Base-by-base conservation (phyloP, 139 green algal genomes). In the Coelastrella sp. region DNA sequence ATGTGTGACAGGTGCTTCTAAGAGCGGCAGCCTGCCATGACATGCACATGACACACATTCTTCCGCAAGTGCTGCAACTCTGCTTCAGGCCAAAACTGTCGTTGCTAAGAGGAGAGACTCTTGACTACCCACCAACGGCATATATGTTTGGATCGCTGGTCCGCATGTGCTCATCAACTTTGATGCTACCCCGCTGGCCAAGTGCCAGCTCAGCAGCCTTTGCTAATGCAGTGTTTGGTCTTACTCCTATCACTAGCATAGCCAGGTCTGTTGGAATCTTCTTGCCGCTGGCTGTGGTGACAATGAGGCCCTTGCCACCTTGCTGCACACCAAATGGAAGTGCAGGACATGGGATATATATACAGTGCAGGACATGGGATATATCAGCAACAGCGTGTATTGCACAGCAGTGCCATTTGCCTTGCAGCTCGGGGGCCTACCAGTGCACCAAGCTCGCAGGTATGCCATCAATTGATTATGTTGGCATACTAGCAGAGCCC, bases 91-190 rank as follows among this genome's bases (percentile, higher is more conserved):
- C 35, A 49, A 76, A 6, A 49, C 17, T 11, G 19, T 25, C 35
- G 68, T 76, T 70, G 14, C 11, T 15, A 12, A 20, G 7, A 19
- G 3, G 8, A 24, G 10, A 24, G 15, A 76, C 17, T 10, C 68
- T n/a, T 15, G 10, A 19, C 17, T 10, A 89, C 89, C 61, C 59
- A 91, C 81, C 81, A 0, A 85, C 82, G 72, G 87, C 87, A 11
- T 81, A 91, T 19, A 91, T 91, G 63, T 10, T 66, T 22, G 87
- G 87, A 65, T 91, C 87, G 17, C 68, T 87, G 9, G 93, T 95
- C 12, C 88, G 85, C 93, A 95, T 95, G 59, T 92, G 78, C 15
- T 93, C 91, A 58, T 95, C 91, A 87, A 95, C 93, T 72, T 73
- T 74, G 81, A 95, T 95, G 79, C 90, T 89, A 7, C 92, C 93